Percentiles rank a stretch among this genome's conserved stretches.
Evolutionary conservation across 208 protist genomes (phyloP).

Genomic region (Trypanosomatidae sp.): DNA sequence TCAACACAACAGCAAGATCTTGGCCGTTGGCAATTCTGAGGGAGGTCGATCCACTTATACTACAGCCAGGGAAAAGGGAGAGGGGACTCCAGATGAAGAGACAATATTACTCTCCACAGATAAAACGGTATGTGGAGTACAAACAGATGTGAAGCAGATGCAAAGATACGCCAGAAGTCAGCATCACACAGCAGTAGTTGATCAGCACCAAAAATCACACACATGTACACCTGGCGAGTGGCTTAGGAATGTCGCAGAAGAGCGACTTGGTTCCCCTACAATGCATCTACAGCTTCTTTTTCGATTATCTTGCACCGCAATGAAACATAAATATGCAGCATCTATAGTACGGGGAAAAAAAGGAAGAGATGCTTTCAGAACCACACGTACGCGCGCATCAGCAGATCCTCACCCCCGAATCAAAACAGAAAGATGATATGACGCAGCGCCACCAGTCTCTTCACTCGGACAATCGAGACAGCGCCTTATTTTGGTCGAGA

Average conservation of each 20-base stretch:
- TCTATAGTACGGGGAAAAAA: neutral
- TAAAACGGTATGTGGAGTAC: neutral
- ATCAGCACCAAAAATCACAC: too few relatives aligned
- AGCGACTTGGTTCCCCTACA: neutral
- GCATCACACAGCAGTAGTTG: neutral
- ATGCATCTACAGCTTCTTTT: neutral
- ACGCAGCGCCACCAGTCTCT: neutral
- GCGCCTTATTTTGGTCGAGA: slow-evolving; percentile 69
- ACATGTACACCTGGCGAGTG: neutral
- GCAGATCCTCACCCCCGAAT: too few relatives aligned
- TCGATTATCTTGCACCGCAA: neutral
- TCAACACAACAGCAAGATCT: neutral
- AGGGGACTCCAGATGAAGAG: neutral
- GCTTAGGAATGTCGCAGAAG: neutral
- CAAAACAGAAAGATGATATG: slow-evolving; percentile 3
- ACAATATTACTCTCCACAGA: neutral
- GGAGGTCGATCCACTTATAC: neutral
- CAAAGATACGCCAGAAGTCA: neutral
- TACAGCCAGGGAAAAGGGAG: neutral
- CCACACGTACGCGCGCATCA: too few relatives aligned
- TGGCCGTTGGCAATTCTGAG: neutral
- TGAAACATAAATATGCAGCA: neutral
- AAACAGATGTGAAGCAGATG: neutral
- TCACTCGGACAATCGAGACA: slow-evolving; percentile 66
- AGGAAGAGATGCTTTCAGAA: neutral